Conservation (phyloP, 495 filamentous ascomycete genomes). For the Hypoxylon crocopeplum region DNA sequence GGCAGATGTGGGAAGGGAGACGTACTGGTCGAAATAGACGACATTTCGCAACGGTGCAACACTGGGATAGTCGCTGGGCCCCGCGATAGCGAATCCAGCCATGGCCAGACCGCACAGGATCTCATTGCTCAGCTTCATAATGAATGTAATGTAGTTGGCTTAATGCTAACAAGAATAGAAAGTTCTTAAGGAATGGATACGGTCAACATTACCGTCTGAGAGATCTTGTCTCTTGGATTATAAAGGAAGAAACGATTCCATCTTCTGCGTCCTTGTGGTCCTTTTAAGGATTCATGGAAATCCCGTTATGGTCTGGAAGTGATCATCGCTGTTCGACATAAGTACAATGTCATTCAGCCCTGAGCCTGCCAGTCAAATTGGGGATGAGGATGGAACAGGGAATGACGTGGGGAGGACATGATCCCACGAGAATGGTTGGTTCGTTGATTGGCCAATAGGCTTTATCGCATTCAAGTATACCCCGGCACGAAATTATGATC, state of each 20-base stretch:
- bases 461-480: slow-evolving; percentile 7
- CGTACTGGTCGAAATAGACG: slow-evolving; percentile 31
- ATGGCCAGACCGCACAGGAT: slow-evolving; percentile 15
- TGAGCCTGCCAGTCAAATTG: not conserved
- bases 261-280: not conserved
- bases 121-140: slow-evolving; percentile 14
- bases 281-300: slow-evolving; percentile 13
- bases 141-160: slow-evolving; percentile 4
- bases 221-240: not conserved
- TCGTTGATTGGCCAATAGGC: not conserved
- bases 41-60: slow-evolving; percentile 11
- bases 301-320: slow-evolving; percentile 1
- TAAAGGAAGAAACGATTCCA: not conserved
- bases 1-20: not conserved
- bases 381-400: slow-evolving; percentile 4
- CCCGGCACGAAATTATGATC: slow-evolving; percentile 13
- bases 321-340: not conserved
- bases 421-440: slow-evolving; percentile 6
- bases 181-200: slow-evolving; percentile 1
- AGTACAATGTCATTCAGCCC: not conserved
- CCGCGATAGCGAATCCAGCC: slow-evolving; percentile 44
- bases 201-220: not conserved
- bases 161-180: not conserved
- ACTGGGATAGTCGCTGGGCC: not conserved
- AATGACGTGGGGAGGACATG: slow-evolving; percentile 16